Evolutionary conservation across 129 eudicot genomes (phyloP).

Genomic region (Gnaphalium uliginosum): DNA sequence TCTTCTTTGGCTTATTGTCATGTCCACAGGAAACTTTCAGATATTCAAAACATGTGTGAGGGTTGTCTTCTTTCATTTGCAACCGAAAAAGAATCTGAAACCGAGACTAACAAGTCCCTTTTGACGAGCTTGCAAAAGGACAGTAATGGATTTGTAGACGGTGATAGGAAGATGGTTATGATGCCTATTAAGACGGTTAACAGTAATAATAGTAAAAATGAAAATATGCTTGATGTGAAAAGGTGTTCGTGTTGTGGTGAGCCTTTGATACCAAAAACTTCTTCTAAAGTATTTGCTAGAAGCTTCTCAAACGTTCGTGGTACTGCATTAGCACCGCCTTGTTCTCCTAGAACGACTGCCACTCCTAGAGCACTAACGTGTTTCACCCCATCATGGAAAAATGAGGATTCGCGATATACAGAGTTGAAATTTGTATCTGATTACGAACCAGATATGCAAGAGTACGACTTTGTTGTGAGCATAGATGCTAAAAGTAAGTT

Average conservation of each 20-base stretch:
- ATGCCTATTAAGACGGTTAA: slow-evolving; percentile 30
- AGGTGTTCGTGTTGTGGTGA: slow-evolving; percentile 88
- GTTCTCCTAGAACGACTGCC: slow-evolving; percentile 29
- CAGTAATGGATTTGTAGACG: slow-evolving; percentile 40
- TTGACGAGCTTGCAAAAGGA: slow-evolving; percentile 48
- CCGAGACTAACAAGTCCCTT: slow-evolving; percentile 41
- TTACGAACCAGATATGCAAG: slow-evolving; percentile 44
- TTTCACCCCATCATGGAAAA: slow-evolving; percentile 45
- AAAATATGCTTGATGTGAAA: slow-evolving; percentile 10
- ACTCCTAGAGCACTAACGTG: slow-evolving; percentile 43
- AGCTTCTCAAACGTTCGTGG: slow-evolving; percentile 32
- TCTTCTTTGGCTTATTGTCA: slow-evolving; percentile 89
- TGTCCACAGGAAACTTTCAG: slow-evolving; percentile 71
- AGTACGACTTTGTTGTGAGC: slow-evolving; percentile 40
- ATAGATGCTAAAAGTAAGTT: slow-evolving; percentile 41
- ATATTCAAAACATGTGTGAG: slow-evolving; percentile 76
- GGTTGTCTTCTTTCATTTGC: slow-evolving; percentile 89
- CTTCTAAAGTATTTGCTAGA: slow-evolving; percentile 32
- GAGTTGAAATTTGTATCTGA: slow-evolving; percentile 56
- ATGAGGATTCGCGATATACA: slow-evolving; percentile 54
- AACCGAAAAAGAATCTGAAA: slow-evolving; percentile 56
- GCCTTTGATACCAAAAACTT: slow-evolving; percentile 42
- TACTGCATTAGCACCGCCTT: slow-evolving; percentile 12
- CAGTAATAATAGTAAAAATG: slow-evolving; percentile 15
- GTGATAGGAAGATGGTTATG: slow-evolving; percentile 35